Base-by-base conservation (phyloP, 2,329 filamentous ascomycete species). In the Ceratocystis ficicola region DNA sequence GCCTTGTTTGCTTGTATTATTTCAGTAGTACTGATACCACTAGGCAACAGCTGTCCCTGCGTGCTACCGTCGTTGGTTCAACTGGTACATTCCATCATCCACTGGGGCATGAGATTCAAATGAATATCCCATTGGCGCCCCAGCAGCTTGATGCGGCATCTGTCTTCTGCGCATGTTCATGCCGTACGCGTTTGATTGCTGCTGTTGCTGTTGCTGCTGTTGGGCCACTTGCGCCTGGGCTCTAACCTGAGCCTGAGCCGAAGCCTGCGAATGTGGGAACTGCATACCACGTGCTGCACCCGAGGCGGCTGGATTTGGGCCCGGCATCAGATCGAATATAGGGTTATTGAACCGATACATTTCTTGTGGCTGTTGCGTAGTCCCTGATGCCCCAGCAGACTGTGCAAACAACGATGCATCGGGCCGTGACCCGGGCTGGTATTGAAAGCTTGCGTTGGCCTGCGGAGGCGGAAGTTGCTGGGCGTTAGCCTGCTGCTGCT, bases 131-230 rank as follows among this genome's bases (percentile, higher is more conserved):
- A 65, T 20, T 5, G 30, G 25, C n/a, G 41, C 50, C 7, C 50
- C 63, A 8, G 48, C 63, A 8, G 48, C 32, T 44, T 44, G 41
- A 25, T 60, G 63, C 6, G 50, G 32, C 52, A 65, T 65, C 10
- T 32, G 50, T 20, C 50, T 25, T n/a, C 55, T 22, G 10, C 36
- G 50, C 41, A 65, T 60, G 3, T 25, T 52, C 7, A 46, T 61
- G 25, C 44, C 15, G 17, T 52, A 59, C 6, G 64, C 57, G 41
- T 63, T 25, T 32, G 60, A n/a, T 5, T 57, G 36, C 20, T 66
- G 65, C 61, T 66, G 65, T 10, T 57, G 46, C 55, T 65, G 64
- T 15, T 62, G 57, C 30, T 66, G 64, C 55, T n/a, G 32, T 44
- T 66, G 65, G 6, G 50, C 44, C n/a, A 20, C 44, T 28, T 66